These are phyloP conservation scores for Nicotiana rustica DNA, from an alignment of 305 asterid genomes.

Conservation along the genomic window DNA sequence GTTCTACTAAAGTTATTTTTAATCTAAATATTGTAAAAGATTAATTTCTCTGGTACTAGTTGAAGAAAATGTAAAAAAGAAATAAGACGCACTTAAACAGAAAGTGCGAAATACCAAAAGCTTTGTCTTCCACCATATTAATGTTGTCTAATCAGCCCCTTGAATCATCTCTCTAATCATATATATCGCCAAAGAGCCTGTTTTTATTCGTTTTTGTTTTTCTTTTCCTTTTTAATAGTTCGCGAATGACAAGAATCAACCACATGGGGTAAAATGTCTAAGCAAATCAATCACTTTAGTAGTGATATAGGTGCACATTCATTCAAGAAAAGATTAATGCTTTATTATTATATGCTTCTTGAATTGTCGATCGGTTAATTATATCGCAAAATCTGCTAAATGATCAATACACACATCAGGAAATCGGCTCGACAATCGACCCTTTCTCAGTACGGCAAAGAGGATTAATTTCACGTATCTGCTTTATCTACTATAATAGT, in stretches of 20 bases:
- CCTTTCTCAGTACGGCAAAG: too few relatives aligned
- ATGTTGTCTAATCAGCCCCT: not conserved
- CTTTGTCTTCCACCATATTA: slow-evolving; percentile 32
- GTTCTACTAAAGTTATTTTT: not conserved
- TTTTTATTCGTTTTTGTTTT: not conserved
- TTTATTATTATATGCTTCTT: not conserved
- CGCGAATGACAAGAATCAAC: not conserved
- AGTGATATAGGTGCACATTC: not conserved
- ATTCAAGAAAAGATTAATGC: not conserved
- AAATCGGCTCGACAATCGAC: too few relatives aligned
- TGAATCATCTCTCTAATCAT: slow-evolving; percentile 17
- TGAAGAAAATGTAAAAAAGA: not conserved
- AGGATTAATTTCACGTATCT: too few relatives aligned
- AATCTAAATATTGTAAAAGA: not conserved
- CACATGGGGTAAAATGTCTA: not conserved
- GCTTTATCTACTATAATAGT: too few relatives aligned
- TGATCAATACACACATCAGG: too few relatives aligned
- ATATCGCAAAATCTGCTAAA: too few relatives aligned
- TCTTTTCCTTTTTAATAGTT: not conserved
- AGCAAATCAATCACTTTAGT: not conserved
- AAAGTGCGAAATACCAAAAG: slow-evolving; percentile 32
- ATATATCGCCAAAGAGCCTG: not conserved
- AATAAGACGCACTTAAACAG: not conserved
- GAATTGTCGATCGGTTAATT: too few relatives aligned
- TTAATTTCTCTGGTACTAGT: not conserved